phyloP scores from a whole-genome alignment of 2,329 filamentous ascomycete genomes.

The Ustilaginoidea virens region DNA sequence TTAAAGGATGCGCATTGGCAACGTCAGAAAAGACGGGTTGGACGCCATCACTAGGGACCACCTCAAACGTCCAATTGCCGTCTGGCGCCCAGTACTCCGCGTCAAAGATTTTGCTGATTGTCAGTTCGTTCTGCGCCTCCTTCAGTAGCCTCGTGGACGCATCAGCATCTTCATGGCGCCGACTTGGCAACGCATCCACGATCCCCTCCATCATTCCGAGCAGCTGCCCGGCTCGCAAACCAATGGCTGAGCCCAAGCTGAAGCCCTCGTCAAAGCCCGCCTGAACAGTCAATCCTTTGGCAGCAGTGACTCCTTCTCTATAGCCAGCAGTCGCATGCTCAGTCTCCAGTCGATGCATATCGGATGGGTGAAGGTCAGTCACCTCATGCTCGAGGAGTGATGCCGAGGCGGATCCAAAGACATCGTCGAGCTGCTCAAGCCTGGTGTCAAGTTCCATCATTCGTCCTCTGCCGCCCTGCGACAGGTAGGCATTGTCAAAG shows the following conservation, averaged over 20 bases:
- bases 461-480: conserved; percentile 8
- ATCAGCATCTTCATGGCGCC: conserved; percentile 10
- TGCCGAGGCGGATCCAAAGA: conserved; percentile 17
- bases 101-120: conserved; percentile 46
- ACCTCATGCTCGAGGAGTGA: conserved; percentile 8
- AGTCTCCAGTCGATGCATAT: conserved; percentile 57
- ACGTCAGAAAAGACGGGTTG: conserved; percentile 45
- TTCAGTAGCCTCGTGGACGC: conserved; percentile 20
- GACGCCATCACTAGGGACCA: conserved; percentile 21
- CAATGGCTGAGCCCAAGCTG: conserved; percentile 66
- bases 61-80: conserved; percentile 54
- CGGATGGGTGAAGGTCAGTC: conserved; percentile 31
- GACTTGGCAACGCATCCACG: conserved; percentile 26
- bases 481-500: conserved; percentile 13
- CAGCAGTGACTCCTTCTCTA: conserved; percentile 66
- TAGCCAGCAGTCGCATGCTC: conserved; percentile 79
- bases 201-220: conserved; percentile 68
- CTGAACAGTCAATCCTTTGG: conserved; percentile 67
- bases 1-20: conserved; percentile 50
- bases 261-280: conserved; percentile 87
- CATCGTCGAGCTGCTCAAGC: conserved; percentile 18
- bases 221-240: conserved; percentile 56
- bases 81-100: conserved; percentile 51
- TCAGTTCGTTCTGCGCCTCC: conserved; percentile 43
- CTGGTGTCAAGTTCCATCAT: neutral